Evolutionary conservation across 345 rosid species (phyloP), one percentile per base, ranked within the genome.

Genomic region (Gossypium thurberi): DNA sequence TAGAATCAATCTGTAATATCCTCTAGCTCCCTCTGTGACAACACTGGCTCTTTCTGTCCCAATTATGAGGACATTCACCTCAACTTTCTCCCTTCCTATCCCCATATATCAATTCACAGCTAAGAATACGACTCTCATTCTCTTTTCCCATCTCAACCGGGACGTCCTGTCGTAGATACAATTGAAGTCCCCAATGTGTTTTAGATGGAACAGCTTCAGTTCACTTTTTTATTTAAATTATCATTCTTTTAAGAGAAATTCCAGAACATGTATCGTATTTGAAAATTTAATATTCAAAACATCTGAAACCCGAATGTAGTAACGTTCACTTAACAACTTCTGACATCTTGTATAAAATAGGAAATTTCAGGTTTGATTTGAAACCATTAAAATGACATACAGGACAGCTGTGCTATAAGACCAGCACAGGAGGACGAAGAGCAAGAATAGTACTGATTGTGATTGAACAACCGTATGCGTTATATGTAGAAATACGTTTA

Each of bases 61-160:
- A 7, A 77, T 28, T 57, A 88, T 83, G 1, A 87, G 83, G 8
- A 91, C 90, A 47, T 95, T 95, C 76, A 95, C 96, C 83, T 88
- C 92, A 52, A 92, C 71, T 68, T 86, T 33, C 99, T 78, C 99
- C 99, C 83, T 95, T 92, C 10, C 99, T 98, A 9, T 98, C 96
- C 80, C 88, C 87, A 69, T 88, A 90, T 8, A 79, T 63, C 76
- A 64, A 95, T 71, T 95, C 99, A 74, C 98, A 65, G 99, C 89
- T 8, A 90, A 75, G 82, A 92, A 95, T 70, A 33, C 37, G 76
- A 90, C 20, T 82, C 84, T 92, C 99, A 37, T 95, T 89, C 80
- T 95, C 99, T 85, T 95, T 98, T 43, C 98, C 98, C 0, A 98
- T 94, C 87, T 92, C 97, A 33, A 88, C 84, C 48, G 87, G 82